Conservation (phyloP, 2,329 filamentous ascomycete genomes). For the Fusarium denticulatum region DNA sequence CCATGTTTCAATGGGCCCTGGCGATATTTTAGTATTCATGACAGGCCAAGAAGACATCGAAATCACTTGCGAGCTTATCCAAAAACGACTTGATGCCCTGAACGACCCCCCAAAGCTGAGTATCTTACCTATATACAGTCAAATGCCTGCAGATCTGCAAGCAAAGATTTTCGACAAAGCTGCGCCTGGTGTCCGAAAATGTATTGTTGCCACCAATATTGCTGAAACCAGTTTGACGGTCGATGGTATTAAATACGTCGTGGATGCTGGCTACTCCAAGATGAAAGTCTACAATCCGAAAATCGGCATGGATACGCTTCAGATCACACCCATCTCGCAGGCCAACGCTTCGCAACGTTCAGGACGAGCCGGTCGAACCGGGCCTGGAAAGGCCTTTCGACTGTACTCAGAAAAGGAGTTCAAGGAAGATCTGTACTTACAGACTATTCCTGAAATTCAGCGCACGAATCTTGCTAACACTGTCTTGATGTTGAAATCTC, state of each 20-base stretch:
- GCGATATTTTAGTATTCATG: constrained; percentile 99
- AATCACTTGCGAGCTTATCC: constrained; percentile 91
- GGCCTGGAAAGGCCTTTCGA: constrained; percentile 93
- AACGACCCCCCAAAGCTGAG: constrained; percentile 96
- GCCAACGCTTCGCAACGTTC: constrained; percentile 95
- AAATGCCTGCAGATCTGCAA: constrained; percentile 98
- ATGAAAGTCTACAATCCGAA: constrained; percentile 98
- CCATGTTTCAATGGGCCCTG: constrained; percentile 91
- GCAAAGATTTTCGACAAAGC: constrained; percentile 97
- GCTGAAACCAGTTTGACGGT: constrained; percentile 98
- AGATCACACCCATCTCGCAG: constrained; percentile 97
- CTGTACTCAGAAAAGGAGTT: constrained; percentile 95
- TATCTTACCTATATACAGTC: constrained; percentile 97
- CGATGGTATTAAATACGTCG: constrained; percentile 99
- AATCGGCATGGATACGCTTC: constrained; percentile 99
- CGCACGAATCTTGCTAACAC: constrained; percentile 96
- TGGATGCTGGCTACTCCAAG: constrained; percentile 95
- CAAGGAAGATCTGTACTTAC: constrained; percentile 94
- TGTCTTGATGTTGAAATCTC: constrained; percentile 90
- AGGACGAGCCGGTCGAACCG: constrained; percentile 91
- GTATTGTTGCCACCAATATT: constrained; percentile 98
- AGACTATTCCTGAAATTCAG: constrained; percentile 98
- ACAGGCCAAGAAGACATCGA: constrained; percentile 99
- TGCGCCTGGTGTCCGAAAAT: constrained; percentile 89
- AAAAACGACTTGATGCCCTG: constrained; percentile 84